A percentile compares a stretch with the other conserved stretches of the same genome.
These are phyloP conservation scores for Micromonas commoda DNA, from an alignment of 139 green algal genomes.

Conservation along the genomic window DNA sequence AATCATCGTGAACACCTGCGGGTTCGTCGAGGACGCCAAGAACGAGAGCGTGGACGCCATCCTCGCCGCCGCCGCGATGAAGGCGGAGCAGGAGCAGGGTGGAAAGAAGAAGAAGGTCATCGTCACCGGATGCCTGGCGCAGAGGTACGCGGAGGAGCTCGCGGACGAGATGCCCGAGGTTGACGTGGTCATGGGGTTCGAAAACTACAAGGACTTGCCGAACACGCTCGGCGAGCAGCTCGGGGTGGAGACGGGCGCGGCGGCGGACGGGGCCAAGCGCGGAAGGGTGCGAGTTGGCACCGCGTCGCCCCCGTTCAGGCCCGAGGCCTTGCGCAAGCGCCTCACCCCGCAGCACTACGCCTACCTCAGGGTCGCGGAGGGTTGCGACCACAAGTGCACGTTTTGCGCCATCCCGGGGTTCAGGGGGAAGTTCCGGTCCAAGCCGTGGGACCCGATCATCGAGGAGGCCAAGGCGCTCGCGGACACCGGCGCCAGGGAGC, in stretches of 20 bases:
- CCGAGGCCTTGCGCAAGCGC: constrained; percentile 62
- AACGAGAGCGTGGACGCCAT: constrained; percentile 78
- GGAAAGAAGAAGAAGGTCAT: constrained; percentile 52
- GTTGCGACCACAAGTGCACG: constrained; percentile 83
- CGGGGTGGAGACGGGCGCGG: neutral
- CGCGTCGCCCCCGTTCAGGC: constrained; percentile 71
- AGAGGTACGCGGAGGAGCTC: constrained; percentile 72
- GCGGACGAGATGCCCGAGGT: constrained; percentile 71
- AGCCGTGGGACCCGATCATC: constrained; percentile 60
- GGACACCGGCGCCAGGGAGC: constrained; percentile 61
- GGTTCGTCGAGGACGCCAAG: constrained; percentile 86
- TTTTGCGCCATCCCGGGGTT: constrained; percentile 88
- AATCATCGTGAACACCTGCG: constrained; percentile 83
- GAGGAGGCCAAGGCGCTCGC: constrained; percentile 55
- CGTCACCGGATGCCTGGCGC: constrained; percentile 82
- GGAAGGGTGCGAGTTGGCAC: constrained; percentile 55
- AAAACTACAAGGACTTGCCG: constrained; percentile 58
- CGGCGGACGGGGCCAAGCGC: neutral
- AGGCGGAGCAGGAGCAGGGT: constrained; percentile 40
- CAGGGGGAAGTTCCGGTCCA: constrained; percentile 80
- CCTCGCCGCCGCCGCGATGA: constrained; percentile 61
- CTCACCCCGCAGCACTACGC: constrained; percentile 72
- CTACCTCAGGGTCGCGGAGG: constrained; percentile 84
- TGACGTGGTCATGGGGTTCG: constrained; percentile 73
- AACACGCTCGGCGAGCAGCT: neutral